phyloP scores from a whole-genome alignment of 345 rosid species.

The Corchorus capsularis region DNA sequence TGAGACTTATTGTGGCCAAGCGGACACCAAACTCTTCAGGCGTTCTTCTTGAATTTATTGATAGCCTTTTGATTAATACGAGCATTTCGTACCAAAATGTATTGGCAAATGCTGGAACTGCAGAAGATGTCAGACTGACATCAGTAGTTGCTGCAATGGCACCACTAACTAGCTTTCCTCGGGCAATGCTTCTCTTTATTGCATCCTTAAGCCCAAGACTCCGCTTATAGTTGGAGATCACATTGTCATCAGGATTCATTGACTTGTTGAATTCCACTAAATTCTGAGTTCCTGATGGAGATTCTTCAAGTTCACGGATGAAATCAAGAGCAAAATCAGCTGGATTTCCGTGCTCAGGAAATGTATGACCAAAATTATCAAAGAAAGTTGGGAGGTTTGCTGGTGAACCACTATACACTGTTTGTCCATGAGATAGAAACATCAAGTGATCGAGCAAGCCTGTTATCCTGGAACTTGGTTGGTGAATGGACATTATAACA shows the following conservation, averaged over 20 bases:
- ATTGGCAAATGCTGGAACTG: constrained; percentile 75
- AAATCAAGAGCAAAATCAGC: constrained; percentile 82
- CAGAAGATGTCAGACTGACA: constrained; percentile 23
- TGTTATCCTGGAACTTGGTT: constrained; percentile 81
- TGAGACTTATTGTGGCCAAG: no score
- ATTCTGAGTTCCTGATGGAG: constrained; percentile 61
- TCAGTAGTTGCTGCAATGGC: no score
- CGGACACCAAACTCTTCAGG: constrained; percentile 47
- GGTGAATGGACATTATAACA: constrained; percentile 89
- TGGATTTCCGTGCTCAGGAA: constrained; percentile 46
- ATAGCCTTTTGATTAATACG: constrained; percentile 61
- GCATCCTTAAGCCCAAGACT: constrained; percentile 53
- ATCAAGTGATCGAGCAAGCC: constrained; percentile 63
- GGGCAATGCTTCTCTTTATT: constrained; percentile 64
- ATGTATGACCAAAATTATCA: no score
- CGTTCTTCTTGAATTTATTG: constrained; percentile 70
- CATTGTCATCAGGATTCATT: constrained; percentile 23
- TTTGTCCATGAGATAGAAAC: constrained; percentile 33
- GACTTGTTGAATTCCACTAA: constrained; percentile 71
- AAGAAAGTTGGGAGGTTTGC: no score
- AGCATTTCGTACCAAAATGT: constrained; percentile 78
- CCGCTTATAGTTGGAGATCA: no score
- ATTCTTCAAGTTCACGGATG: constrained; percentile 77
- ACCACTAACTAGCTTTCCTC: constrained; percentile 45
- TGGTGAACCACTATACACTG: no score